A percentile compares a stretch with the other conserved stretches of the same genome.
phyloP scores from a whole-genome alignment of 345 rosid genomes.

The Microcos paniculata region DNA sequence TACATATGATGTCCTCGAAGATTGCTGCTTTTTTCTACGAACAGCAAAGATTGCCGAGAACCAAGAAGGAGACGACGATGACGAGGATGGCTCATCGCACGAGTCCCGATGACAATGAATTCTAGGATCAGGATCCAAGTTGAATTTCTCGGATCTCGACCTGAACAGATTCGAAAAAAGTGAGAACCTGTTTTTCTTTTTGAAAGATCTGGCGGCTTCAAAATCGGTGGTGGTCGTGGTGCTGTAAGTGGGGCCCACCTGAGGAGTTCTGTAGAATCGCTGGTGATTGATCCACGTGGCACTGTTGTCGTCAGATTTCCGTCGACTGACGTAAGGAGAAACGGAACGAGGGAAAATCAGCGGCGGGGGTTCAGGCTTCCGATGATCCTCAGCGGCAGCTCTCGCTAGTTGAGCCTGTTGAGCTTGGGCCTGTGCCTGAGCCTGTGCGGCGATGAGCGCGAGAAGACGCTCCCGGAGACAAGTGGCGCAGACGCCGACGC shows the following conservation, averaged over 20 bases:
- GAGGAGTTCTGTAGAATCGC: constrained; percentile 75
- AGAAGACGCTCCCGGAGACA: constrained; percentile 85
- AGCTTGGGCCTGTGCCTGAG: constrained; percentile 32
- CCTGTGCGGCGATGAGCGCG: constrained; percentile 48
- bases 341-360: constrained; percentile 78
- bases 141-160: constrained; percentile 63
- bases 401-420: constrained; percentile 8
- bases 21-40: constrained; percentile 46
- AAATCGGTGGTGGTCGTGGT: constrained; percentile 27
- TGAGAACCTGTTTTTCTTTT: constrained; percentile 47
- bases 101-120: constrained; percentile 25
- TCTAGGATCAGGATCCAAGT: constrained; percentile 40
- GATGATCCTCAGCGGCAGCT: constrained; percentile 27
- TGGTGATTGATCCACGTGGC: constrained; percentile 22
- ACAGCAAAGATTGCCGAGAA: constrained; percentile 43
- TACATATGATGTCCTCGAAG: constrained; percentile 20
- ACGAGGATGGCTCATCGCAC: constrained; percentile 28
- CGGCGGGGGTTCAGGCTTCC: constrained; percentile 37
- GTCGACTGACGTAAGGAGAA: constrained; percentile 67
- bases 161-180: constrained; percentile 53
- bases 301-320: constrained; percentile 52
- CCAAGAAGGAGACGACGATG: constrained; percentile 59
- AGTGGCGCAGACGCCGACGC: constrained; percentile 85
- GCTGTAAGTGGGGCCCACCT: constrained; percentile 43
- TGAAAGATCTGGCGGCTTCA: constrained; percentile 17